Base-by-base conservation (phyloP, 345 rosid species). In the Clarkia xantiana region DNA sequence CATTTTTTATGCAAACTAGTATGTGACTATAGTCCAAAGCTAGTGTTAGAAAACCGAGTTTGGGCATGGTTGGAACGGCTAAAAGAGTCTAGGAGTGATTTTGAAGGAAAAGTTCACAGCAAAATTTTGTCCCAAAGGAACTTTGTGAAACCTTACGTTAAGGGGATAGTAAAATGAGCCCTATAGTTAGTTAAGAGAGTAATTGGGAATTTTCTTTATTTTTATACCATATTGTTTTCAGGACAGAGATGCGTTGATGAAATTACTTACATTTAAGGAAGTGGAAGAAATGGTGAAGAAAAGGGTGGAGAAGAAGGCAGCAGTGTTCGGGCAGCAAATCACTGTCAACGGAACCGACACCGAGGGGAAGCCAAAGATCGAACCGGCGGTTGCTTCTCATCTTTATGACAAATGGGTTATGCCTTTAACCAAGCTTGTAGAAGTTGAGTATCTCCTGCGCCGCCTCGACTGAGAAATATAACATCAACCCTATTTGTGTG, bases 381-480 rank as follows among this genome's bases (percentile, higher is more conserved):
- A 81, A 71, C 95, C 94, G 9, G 58, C 69, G 1, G 5, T 77
- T 2, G 84, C 74, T 11, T 75, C 81, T 17, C 83, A 73, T 18
- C 86, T 90, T 13, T 90, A 80, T 40, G 78, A 62, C 1, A 82
- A 86, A 14, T 86, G 97, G 95, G 71, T 83, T 10, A 90, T 90
- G 51, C 95, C 95, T 45, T 70, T 85, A 17, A 90, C 97, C 36
- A 90, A 85, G 61, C 58, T 10, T 0, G 95, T 90, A 34, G 69
- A 90, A 61, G 77, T 90, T 23, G 79, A 82, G 62, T 90, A 90
- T 68, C 94, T 86, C 43, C 86, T 86, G 7, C 78, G 74, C 15
- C 84, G 97, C 42, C 69, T 86, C 1, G 86, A 86, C 51, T 82
- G 74, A 79, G 15, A 23, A 29, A 29, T 29, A 4, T 22, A 22